phyloP scores from a whole-genome alignment of 2,329 filamentous ascomycete species.

The Clarireedia hainanense region DNA sequence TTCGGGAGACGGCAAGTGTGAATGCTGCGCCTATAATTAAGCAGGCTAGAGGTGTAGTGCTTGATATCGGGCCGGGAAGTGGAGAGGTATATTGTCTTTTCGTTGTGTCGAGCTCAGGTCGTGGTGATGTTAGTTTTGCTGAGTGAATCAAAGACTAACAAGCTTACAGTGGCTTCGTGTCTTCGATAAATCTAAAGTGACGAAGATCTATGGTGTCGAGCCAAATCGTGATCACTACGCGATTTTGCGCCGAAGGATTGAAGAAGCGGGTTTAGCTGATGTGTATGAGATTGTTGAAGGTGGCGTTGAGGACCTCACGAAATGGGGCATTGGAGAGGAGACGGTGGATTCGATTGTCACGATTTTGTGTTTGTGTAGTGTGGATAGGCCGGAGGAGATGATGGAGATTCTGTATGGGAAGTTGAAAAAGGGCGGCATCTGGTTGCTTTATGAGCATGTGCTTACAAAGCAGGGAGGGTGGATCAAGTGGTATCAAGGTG shows the following conservation, averaged over 20 bases:
- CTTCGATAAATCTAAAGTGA: constrained; percentile 18
- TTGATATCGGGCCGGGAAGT: constrained; percentile 53
- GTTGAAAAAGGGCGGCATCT: constrained; percentile 23
- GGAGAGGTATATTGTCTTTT: constrained; percentile 50
- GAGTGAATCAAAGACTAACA: constrained; percentile 47
- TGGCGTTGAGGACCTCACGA: constrained; percentile 49
- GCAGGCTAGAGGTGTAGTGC: constrained; percentile 21
- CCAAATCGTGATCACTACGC: constrained; percentile 49
- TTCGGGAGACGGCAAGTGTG: constrained; percentile 35
- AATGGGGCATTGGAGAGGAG: constrained; percentile 37
- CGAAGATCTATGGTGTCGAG: constrained; percentile 53
- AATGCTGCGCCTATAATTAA: constrained; percentile 38
- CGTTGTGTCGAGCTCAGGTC: background rate
- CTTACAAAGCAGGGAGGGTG: constrained; percentile 13
- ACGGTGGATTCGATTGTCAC: constrained; percentile 26
- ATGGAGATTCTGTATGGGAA: constrained; percentile 21
- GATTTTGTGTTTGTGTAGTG: constrained; percentile 24
- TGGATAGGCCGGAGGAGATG: constrained; percentile 19
- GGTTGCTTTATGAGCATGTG: constrained; percentile 27
- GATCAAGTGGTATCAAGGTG: constrained; percentile 23
- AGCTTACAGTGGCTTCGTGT: constrained; percentile 9
- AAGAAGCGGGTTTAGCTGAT: constrained; percentile 44
- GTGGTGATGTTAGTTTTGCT: background rate
- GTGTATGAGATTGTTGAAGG: constrained; percentile 55
- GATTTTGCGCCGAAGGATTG: constrained; percentile 39